Base-by-base conservation (phyloP, 495 filamentous ascomycete species). In the Neurospora cerealis region DNA sequence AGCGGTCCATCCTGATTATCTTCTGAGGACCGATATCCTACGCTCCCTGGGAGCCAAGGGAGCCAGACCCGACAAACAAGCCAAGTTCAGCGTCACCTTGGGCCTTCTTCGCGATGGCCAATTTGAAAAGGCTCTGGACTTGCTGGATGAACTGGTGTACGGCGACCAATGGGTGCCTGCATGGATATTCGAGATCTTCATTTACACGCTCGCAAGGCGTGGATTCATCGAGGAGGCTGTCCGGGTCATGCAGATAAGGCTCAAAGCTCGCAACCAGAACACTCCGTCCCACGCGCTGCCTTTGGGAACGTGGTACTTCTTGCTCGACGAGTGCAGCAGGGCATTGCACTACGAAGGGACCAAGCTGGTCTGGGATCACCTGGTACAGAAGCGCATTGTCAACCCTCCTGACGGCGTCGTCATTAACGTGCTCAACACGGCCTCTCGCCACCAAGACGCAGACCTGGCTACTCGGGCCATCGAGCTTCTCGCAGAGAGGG, bases 1-100 rank as follows among this genome's bases (percentile, higher is more conserved):
- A 32, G 89, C 93, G 17, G 89, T 96, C 32, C 94, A 97, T 80
- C 94, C 95, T 1, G 91, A 98, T 80, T 94, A 96, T 75, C 60
- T 94, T 2, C 84, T 94, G 13, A 90, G 94, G 32, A 84, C 86
- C 42, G 84, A 91, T 39, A 84, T 97, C n/a, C 81, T 98, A 34
- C 79, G 85, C 60, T 89, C 89, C 28, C 79, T 96, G 34, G 89
- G 86, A 8, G 84, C 85, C 10, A 85, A 88, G 28, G 93, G 90
- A 19, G 54, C 54, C 28, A 34, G 28, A 34, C 28, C 15, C 54
- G 54, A 62, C 54, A 62, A 62, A 19, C 13, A 62, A 32, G 15
- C 54, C 13, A 89, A 86, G 83, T 86, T 90, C 78, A 87, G 88
- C 79, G 86, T 97, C 41, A 88, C 91, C 5, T 83, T 91, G 40